Conservation (phyloP, 208 protist genomes). For the Trypanosomatidae sp. region DNA sequence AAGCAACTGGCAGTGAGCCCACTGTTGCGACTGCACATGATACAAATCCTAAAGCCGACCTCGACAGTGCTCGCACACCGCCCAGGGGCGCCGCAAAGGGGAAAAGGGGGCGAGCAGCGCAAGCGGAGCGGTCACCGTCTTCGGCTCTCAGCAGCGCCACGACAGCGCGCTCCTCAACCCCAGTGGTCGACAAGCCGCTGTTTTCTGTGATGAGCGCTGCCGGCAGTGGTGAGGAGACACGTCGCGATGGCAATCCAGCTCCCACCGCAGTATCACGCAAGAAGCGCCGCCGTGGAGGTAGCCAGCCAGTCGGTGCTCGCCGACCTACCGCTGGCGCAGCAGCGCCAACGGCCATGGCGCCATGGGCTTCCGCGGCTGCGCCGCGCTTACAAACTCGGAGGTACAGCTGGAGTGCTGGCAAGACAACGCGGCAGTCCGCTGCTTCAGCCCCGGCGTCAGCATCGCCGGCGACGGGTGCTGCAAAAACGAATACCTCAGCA, state of each 20-base stretch:
- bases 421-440: background rate
- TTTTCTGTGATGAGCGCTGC: background rate
- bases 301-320: background rate
- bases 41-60: background rate
- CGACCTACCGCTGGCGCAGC: background rate
- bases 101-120: background rate
- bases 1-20: background rate
- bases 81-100: background rate
- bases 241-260: background rate
- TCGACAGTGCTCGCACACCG: constrained; percentile 1
- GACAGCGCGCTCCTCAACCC: background rate
- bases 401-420: background rate
- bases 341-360: background rate
- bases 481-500: constrained; percentile 1
- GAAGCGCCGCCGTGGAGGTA: constrained; percentile 3
- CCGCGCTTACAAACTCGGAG: background rate
- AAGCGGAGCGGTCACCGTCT: background rate
- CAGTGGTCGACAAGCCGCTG: background rate
- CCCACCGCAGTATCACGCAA: background rate
- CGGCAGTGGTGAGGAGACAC: background rate
- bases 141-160: constrained; percentile 1
- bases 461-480: background rate
- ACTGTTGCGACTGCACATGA: background rate
- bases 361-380: background rate
- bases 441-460: background rate